Evolutionary conservation across 1,139 yeast genomes (phyloP).

Genomic region (Zygoascus sp.): DNA sequence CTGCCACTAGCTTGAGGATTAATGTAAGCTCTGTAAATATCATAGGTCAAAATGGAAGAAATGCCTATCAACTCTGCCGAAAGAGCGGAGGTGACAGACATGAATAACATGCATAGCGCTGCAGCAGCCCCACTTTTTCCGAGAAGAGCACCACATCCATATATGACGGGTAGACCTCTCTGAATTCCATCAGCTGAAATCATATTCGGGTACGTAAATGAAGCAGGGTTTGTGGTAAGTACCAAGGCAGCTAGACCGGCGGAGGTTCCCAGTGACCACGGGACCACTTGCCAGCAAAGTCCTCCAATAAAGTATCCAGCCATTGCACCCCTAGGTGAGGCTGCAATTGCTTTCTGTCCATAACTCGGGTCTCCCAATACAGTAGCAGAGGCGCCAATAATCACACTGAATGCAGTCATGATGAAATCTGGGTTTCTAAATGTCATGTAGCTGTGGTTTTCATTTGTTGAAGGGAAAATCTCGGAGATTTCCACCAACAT

Average conservation of each 20-base stretch:
- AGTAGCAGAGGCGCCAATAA: conserved; percentile 29
- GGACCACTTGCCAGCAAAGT: conserved; percentile 82
- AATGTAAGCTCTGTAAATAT: conserved; percentile 70
- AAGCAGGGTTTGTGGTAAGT: conserved; percentile 56
- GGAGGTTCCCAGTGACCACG: conserved; percentile 71
- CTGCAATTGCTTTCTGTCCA: conserved; percentile 65
- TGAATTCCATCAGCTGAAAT: conserved; percentile 61
- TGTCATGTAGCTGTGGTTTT: conserved; percentile 57
- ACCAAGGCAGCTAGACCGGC: conserved; percentile 78
- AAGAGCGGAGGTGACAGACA: conserved; percentile 59
- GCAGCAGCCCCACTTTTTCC: conserved; percentile 86
- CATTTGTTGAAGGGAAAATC: conserved; percentile 60
- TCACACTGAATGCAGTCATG: conserved; percentile 30
- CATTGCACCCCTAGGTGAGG: conserved; percentile 73
- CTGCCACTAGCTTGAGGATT: conserved; percentile 73
- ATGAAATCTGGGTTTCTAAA: conserved; percentile 65
- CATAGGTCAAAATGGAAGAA: conserved; percentile 76
- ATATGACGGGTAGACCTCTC: conserved; percentile 76
- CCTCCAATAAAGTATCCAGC: conserved; percentile 86
- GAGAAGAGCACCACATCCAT: conserved; percentile 74
- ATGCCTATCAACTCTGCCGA: conserved; percentile 79
- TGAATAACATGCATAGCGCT: conserved; percentile 65
- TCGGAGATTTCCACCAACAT: conserved; percentile 53
- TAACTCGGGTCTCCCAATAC: conserved; percentile 27
- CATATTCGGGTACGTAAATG: conserved; percentile 70